Evolutionary conservation across 345 rosid species (phyloP).

Genomic region (Dovyalis caffra): DNA sequence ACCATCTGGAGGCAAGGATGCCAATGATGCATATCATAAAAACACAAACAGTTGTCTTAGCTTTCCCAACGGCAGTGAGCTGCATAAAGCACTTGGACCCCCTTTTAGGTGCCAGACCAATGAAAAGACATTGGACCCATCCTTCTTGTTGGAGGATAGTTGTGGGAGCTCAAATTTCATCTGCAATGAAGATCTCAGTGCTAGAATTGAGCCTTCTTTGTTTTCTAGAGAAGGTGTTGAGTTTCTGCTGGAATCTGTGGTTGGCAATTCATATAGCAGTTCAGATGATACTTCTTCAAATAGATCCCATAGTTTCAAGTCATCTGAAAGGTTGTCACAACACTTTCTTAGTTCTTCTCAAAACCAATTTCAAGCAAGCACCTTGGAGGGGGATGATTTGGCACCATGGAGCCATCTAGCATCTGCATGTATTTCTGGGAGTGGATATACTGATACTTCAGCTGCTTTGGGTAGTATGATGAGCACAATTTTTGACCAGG

Average conservation of each 20-base stretch:
- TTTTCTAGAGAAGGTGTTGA: slow-evolving; percentile 24
- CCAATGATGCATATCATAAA: background rate
- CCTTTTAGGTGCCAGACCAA: slow-evolving; percentile 17
- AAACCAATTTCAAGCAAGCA: slow-evolving; percentile 3
- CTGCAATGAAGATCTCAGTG: slow-evolving; percentile 8
- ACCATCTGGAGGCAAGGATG: slow-evolving; percentile 17
- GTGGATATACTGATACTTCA: slow-evolving; percentile 15
- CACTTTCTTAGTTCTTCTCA: slow-evolving; percentile 13
- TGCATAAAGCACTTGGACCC: slow-evolving; percentile 46
- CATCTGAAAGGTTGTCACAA: slow-evolving; percentile 14
- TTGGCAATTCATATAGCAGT: slow-evolving; percentile 20
- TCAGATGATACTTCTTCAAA: slow-evolving; percentile 12
- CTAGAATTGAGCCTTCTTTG: slow-evolving; percentile 23
- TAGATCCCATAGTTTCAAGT: slow-evolving; percentile 2
- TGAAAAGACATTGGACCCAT: slow-evolving; percentile 29
- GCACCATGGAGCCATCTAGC: slow-evolving; percentile 13
- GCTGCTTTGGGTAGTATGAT: slow-evolving; percentile 25
- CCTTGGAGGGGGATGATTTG: slow-evolving; percentile 11
- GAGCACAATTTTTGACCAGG: slow-evolving; percentile 19
- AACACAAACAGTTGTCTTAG: slow-evolving; percentile 20
- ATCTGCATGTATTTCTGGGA: slow-evolving; percentile 11
- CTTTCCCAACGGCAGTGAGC: slow-evolving; percentile 43
- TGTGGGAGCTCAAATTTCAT: slow-evolving; percentile 8
- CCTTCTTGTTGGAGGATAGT: slow-evolving; percentile 17
- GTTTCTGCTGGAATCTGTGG: slow-evolving; percentile 48